Conservation (phyloP, 352 stramenopile genomes). For the Nothophytophthora sp. region DNA sequence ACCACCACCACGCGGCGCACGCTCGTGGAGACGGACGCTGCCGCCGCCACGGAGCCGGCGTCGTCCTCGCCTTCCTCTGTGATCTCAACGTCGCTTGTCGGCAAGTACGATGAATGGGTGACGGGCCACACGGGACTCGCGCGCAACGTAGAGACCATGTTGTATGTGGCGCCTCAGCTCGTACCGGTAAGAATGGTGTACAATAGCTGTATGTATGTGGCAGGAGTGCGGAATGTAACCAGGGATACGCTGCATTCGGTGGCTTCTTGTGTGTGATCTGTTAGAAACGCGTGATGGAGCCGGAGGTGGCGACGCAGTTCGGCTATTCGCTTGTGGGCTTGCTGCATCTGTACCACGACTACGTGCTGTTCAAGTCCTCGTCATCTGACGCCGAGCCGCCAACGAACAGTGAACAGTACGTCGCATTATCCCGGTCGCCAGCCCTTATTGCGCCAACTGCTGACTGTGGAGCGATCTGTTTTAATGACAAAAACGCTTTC, state of each 20-base stretch:
- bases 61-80: conserved; percentile 6
- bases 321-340: conserved; percentile 79
- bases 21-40: too few relatives aligned
- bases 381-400: conserved; percentile 10
- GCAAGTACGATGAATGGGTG: conserved; percentile 72
- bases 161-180: conserved; percentile 81
- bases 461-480: too few relatives aligned
- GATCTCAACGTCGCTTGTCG: conserved; percentile 20
- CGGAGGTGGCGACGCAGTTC: conserved; percentile 69
- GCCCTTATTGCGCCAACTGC: too few relatives aligned
- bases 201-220: too few relatives aligned
- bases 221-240: too few relatives aligned
- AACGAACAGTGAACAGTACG: conserved; percentile 29
- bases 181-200: conserved; percentile 72
- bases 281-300: conserved; percentile 57
- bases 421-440: not conserved
- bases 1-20: conserved; percentile 6
- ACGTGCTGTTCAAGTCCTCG: conserved; percentile 73
- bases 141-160: conserved; percentile 74
- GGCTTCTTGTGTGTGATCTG: conserved; percentile 3
- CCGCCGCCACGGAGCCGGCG: too few relatives aligned
- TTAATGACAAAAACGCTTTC: too few relatives aligned
- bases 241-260: too few relatives aligned
- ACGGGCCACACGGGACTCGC: conserved; percentile 53
- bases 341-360: conserved; percentile 83